Evolutionary conservation across 1,284 basidiomycete genomes (phyloP).

Genomic region (Cutaneotrichosporon cavernicola): DNA sequence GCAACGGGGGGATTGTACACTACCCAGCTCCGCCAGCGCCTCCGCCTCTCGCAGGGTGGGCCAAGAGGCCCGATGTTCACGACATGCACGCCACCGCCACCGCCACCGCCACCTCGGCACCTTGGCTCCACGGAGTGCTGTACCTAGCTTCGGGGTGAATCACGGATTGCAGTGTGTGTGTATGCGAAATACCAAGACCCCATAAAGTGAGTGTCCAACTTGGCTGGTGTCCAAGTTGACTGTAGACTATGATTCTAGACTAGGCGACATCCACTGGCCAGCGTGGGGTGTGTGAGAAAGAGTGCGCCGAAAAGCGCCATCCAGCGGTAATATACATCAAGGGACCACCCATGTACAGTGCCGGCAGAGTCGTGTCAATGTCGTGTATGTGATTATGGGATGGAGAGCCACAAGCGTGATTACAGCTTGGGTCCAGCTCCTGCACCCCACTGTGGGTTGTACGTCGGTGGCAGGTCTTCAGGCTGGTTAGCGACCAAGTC

Average conservation of each 20-base stretch:
- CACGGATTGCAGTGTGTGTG: not conserved
- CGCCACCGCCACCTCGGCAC: not conserved
- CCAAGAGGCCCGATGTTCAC: too few relatives aligned
- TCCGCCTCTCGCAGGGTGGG: too few relatives aligned
- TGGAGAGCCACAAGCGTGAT: not conserved
- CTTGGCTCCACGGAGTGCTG: too few relatives aligned
- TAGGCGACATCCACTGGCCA: not conserved
- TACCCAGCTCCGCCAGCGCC: too few relatives aligned
- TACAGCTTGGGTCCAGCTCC: not conserved
- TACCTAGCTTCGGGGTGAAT: too few relatives aligned
- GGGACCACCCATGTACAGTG: not conserved
- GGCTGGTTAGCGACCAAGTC: conserved; percentile 36
- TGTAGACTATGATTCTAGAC: not conserved
- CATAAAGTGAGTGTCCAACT: not conserved
- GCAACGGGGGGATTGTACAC: too few relatives aligned
- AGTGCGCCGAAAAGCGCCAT: not conserved
- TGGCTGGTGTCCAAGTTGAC: not conserved
- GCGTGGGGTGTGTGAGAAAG: not conserved
- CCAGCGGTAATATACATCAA: not conserved
- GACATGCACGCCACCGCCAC: not conserved
- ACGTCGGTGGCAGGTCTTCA: conserved; percentile 48
- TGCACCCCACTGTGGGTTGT: conserved; percentile 38
- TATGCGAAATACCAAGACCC: not conserved
- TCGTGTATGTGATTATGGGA: not conserved
- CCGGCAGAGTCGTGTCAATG: not conserved